A percentile compares a stretch with the other conserved stretches of the same genome.
Evolutionary conservation across 495 filamentous ascomycete species (phyloP).

Genomic region (Daldinia decipiens): DNA sequence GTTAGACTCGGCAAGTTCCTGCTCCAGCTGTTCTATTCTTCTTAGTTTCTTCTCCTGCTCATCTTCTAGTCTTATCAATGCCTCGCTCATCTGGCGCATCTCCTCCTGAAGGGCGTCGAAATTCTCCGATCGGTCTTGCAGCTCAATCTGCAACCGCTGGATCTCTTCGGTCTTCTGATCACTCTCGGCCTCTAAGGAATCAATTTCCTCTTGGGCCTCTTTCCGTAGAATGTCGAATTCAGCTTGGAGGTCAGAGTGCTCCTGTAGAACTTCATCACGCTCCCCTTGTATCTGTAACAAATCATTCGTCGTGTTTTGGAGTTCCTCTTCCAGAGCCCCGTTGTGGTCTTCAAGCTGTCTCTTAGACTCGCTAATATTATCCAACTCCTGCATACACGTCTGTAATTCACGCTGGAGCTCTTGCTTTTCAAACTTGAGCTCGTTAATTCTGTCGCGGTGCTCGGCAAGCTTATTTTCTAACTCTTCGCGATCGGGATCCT

Average conservation of each 20-base stretch:
- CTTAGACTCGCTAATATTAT: conserved; percentile 67
- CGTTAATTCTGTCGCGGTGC: conserved; percentile 84
- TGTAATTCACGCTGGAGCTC: conserved; percentile 80
- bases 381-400: conserved; percentile 70
- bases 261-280: conserved; percentile 82
- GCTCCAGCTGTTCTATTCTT: conserved; percentile 75
- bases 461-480: conserved; percentile 83
- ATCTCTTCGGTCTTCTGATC: conserved; percentile 78
- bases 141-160: conserved; percentile 72
- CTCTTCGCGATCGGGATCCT: conserved; percentile 85
- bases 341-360: conserved; percentile 68
- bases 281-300: conserved; percentile 83
- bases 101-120: conserved; percentile 86
- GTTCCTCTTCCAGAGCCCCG: conserved; percentile 75
- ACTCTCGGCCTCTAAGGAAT: conserved; percentile 80
- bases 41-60: conserved; percentile 73
- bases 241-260: conserved; percentile 79
- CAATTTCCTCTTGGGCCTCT: conserved; percentile 85
- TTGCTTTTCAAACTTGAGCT: conserved; percentile 84
- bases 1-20: conserved; percentile 78
- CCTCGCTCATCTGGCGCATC: conserved; percentile 89
- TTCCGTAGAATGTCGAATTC: conserved; percentile 81
- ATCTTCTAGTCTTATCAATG: conserved; percentile 85
- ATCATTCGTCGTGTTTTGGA: conserved; percentile 80
- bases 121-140: conserved; percentile 79